phyloP scores from a whole-genome alignment of 495 filamentous ascomycete species.

The Tetracladium setigerum region DNA sequence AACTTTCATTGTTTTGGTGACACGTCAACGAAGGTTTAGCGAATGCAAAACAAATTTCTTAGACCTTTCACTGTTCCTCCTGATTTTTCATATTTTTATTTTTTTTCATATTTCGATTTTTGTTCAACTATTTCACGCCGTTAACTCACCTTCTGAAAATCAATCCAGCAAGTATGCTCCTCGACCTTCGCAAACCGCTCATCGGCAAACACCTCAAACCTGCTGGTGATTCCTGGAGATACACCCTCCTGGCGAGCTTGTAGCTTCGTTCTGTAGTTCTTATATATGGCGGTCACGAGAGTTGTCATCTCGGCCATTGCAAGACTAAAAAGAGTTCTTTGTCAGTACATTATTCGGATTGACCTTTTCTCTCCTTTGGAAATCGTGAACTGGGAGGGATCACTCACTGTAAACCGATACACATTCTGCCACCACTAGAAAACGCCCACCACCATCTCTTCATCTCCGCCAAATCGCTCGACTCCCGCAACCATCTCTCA shows the following conservation, averaged over 20 bases:
- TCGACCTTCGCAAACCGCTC: too few relatives aligned
- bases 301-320: slow-evolving; percentile 33
- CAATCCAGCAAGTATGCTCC: too few relatives aligned
- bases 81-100: too few relatives aligned
- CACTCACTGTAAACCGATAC: slow-evolving; percentile 26
- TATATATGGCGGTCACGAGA: slow-evolving; percentile 24
- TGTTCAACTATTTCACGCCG: too few relatives aligned
- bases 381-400: background rate
- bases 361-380: background rate
- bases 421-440: slow-evolving; percentile 11
- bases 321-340: slow-evolving; percentile 21
- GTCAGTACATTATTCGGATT: background rate
- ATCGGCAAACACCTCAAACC: slow-evolving; percentile 31
- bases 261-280: slow-evolving; percentile 20
- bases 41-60: too few relatives aligned
- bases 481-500: slow-evolving; percentile 7
- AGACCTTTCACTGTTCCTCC: too few relatives aligned
- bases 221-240: slow-evolving; percentile 22
- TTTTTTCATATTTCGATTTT: too few relatives aligned
- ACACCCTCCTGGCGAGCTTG: slow-evolving; percentile 9
- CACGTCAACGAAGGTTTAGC: too few relatives aligned
- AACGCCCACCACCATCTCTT: slow-evolving; percentile 28
- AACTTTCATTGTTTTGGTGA: too few relatives aligned
- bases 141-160: too few relatives aligned
- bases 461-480: slow-evolving; percentile 36